Evolutionary conservation across 352 stramenopile species (phyloP).

Genomic region (Phytophthora constricta): DNA sequence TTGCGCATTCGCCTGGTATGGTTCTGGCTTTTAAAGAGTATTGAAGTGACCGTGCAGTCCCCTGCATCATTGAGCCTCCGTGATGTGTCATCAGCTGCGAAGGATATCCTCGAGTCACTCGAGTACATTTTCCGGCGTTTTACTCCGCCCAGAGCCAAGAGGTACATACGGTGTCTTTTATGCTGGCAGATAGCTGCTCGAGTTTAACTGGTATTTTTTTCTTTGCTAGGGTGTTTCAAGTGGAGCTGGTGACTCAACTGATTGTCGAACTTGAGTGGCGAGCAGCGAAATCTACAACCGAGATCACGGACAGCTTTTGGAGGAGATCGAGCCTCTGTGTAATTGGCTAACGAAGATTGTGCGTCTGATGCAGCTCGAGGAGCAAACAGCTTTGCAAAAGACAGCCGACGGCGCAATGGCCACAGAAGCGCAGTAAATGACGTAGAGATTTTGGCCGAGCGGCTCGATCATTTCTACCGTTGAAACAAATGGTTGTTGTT

Average conservation of each 20-base stretch:
- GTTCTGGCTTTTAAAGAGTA: slow-evolving; percentile 64
- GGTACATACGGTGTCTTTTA: slow-evolving; percentile 30
- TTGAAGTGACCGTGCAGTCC: slow-evolving; percentile 19
- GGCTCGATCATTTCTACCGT: slow-evolving; percentile 25
- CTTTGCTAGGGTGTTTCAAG: slow-evolving; percentile 50
- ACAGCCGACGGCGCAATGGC: slow-evolving; percentile 13
- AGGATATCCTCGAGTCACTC: slow-evolving; percentile 54
- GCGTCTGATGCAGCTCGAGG: slow-evolving; percentile 56
- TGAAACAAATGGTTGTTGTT: slow-evolving; percentile 17
- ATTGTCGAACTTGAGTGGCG: slow-evolving; percentile 65
- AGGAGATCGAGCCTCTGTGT: slow-evolving; percentile 28
- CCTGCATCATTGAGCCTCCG: slow-evolving; percentile 4
- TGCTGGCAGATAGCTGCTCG: not conserved
- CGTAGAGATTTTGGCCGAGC: slow-evolving; percentile 36
- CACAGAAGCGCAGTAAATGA: slow-evolving; percentile 24
- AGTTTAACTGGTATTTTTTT: not conserved
- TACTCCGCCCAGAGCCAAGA: slow-evolving; percentile 40
- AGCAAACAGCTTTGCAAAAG: slow-evolving; percentile 32
- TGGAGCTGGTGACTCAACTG: slow-evolving; percentile 56
- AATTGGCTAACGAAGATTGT: slow-evolving; percentile 69
- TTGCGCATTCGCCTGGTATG: slow-evolving; percentile 57
- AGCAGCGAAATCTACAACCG: slow-evolving; percentile 31
- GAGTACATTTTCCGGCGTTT: slow-evolving; percentile 71
- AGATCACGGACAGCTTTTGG: slow-evolving; percentile 34
- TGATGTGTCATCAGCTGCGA: slow-evolving; percentile 13